Evolutionary conservation across 768 basidiomycete species (phyloP), one percentile per base, ranked within the genome.

Genomic region (Agaricus subrufescens): DNA sequence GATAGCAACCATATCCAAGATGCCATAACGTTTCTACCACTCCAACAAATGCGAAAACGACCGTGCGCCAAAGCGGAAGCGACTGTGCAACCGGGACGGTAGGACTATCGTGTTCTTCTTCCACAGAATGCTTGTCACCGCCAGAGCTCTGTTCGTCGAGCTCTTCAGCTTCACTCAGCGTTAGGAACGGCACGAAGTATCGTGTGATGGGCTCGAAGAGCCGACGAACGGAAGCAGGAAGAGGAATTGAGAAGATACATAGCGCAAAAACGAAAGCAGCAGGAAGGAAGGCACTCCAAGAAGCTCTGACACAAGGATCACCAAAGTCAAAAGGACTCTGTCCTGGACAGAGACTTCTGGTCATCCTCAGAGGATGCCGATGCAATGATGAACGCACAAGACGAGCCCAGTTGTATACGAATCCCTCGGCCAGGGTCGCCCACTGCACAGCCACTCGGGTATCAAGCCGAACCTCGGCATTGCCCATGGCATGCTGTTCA

Each of bases 1-100:
- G 62, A 65, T 81, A 91, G 5, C 81, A 79, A n/a, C 80, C 84
- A 3, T 74, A 63, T n/a, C 74, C 76, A 2, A 86, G 66, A 86
- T 88, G 89, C 8, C 69, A 63, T 4, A 90, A 69, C 0, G 80
- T 71, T 61, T 87, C 78, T 4, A 77, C 38, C 37, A 88, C 77
- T 0, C 86, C 82, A 2, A 85, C 60, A 56, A 77, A 73, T 0
- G 77, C 73, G 45, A 89, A 77, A n/a, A 81, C 61, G 44, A 84
- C 58, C 1, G 83, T 81, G 40, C 82, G 80, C 84, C 87, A 87
- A 7, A 86, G 71, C 0, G 82, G 79, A 11, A 74, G 70, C 6
- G 59, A 62, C 10, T 61, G 58, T 6, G 62, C 44, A 9, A 63
- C 63, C 50, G 69, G 61, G 27, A 61, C 26, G 48, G 53, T 19